A percentile compares a stretch with the other conserved stretches of the same genome.
phyloP scores from a whole-genome alignment of 78 protist genomes.

The Polysphondylium violaceum region DNA sequence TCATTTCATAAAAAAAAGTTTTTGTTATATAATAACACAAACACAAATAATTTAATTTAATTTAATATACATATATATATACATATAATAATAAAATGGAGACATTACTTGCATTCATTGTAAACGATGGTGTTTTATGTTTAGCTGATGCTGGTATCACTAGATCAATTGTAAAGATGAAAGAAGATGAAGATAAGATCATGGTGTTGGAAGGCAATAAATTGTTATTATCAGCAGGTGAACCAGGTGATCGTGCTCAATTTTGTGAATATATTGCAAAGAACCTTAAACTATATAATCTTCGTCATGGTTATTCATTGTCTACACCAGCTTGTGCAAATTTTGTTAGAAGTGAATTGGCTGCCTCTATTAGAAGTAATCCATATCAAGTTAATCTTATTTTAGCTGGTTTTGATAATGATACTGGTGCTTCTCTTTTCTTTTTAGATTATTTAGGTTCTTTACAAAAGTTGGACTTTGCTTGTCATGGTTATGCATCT shows the following conservation, averaged over 20 bases:
- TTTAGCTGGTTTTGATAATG: slow-evolving; percentile 87
- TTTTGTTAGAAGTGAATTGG: slow-evolving; percentile 77
- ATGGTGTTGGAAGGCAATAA: slow-evolving; percentile 40
- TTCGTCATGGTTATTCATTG: slow-evolving; percentile 76
- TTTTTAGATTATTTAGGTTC: slow-evolving; percentile 87
- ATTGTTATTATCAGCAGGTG: slow-evolving; percentile 75
- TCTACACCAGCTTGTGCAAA: slow-evolving; percentile 84
- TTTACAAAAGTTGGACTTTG: slow-evolving; percentile 81
- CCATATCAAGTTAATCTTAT: slow-evolving; percentile 83
- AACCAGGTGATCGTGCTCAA: slow-evolving; percentile 83
- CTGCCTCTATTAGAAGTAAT: slow-evolving; percentile 74
- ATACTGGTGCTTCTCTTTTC: slow-evolving; percentile 71
- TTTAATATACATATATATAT: not conserved
- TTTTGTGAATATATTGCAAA: slow-evolving; percentile 81
- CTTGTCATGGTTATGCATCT: slow-evolving; percentile 88
- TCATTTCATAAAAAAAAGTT: not conserved
- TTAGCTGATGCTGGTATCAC: slow-evolving; percentile 45
- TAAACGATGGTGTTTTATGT: slow-evolving; percentile 59
- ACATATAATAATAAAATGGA: slow-evolving; percentile 32
- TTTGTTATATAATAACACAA: not conserved
- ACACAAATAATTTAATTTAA: not conserved
- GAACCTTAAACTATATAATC: slow-evolving; percentile 76
- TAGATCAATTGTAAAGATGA: slow-evolving; percentile 78
- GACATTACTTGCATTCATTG: slow-evolving; percentile 48
- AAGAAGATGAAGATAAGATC: slow-evolving; percentile 79